These are phyloP conservation scores for Sugiyamaella castrensis DNA, from an alignment of 1,139 yeast species.

Conservation along the genomic window DNA sequence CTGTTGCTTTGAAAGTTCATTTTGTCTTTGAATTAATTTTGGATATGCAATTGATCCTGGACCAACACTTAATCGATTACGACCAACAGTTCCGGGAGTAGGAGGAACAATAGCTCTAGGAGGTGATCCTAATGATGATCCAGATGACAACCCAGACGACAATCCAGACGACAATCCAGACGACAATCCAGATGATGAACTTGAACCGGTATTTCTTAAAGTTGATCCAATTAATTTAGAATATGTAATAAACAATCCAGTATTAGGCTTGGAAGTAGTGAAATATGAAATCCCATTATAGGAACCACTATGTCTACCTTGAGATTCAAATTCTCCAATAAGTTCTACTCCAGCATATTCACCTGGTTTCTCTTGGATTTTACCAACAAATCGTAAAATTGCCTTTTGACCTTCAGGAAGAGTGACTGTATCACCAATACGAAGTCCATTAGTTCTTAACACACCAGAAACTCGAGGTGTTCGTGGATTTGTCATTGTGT, in stretches of 20 bases:
- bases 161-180: background rate
- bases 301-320: conserved; percentile 80
- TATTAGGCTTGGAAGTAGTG: conserved; percentile 54
- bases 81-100: conserved; percentile 2
- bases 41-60: background rate
- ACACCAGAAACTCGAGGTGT: conserved; percentile 12
- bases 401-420: conserved; percentile 50
- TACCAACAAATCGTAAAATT: conserved; percentile 66
- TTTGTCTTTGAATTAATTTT: too few relatives aligned
- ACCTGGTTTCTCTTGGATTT: conserved; percentile 70
- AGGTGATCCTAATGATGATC: background rate
- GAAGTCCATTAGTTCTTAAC: conserved; percentile 20
- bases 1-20: conserved; percentile 1
- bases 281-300: conserved; percentile 61
- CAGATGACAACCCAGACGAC: background rate
- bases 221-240: conserved; percentile 48
- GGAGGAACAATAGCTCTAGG: background rate
- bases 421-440: conserved; percentile 41
- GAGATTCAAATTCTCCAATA: conserved; percentile 54
- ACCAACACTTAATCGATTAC: conserved; percentile 8
- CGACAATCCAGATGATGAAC: background rate
- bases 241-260: conserved; percentile 75
- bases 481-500: conserved; percentile 12
- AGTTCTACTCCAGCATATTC: conserved; percentile 88
- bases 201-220: background rate